Evolutionary conservation across 208 protist species (phyloP).

Genomic region (Wallacemonas sp.): DNA sequence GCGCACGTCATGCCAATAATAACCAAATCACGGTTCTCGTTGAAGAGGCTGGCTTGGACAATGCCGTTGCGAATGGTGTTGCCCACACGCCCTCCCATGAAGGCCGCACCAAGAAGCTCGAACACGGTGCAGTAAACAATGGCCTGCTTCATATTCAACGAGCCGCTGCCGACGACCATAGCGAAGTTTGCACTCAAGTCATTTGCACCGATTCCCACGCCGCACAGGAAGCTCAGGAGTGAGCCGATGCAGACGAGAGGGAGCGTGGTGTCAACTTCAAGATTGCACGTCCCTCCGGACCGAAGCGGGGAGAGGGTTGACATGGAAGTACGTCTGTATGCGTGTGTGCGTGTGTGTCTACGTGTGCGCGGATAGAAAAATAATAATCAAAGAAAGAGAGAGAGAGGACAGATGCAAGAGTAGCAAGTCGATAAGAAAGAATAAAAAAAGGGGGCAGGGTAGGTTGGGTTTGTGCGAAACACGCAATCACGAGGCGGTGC

Average conservation of each 20-base stretch:
- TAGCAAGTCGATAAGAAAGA: no score
- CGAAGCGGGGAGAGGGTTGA: conserved; percentile 3
- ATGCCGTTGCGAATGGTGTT: conserved; percentile 76
- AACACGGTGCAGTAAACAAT: conserved; percentile 85
- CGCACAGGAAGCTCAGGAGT: conserved; percentile 78
- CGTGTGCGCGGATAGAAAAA: neutral
- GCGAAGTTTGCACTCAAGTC: conserved; percentile 87
- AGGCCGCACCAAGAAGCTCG: conserved; percentile 77
- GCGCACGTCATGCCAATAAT: conserved; percentile 81
- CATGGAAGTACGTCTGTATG: conserved; percentile 16
- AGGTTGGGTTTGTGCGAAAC: no score
- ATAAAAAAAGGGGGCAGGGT: no score
- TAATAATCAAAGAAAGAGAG: conserved; percentile 8
- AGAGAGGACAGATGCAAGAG: no score
- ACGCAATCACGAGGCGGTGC: no score
- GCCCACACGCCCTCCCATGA: conserved; percentile 85
- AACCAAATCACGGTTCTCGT: conserved; percentile 56
- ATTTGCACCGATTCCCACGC: conserved; percentile 82
- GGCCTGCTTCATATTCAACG: conserved; percentile 74
- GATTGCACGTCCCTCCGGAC: conserved; percentile 35
- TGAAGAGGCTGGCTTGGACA: conserved; percentile 65
- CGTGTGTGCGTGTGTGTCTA: conserved; percentile 3
- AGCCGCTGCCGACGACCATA: conserved; percentile 84
- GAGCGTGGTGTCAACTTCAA: conserved; percentile 65
- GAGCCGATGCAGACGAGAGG: conserved; percentile 78